Evolutionary conservation across 306 rosid species (phyloP), one percentile per base, ranked within the genome.

Genomic region (Lathyrus aphaca): DNA sequence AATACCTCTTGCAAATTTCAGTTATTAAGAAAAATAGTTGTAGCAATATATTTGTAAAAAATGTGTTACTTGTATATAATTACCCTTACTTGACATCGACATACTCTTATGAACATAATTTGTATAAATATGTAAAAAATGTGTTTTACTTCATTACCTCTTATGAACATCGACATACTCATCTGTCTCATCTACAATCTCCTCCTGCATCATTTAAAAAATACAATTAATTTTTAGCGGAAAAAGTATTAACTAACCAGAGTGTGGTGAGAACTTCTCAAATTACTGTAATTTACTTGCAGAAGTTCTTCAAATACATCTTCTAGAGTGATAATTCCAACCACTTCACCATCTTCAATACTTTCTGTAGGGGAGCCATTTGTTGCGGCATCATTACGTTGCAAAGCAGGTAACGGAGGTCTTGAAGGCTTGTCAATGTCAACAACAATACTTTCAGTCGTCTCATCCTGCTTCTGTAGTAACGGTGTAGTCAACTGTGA

Each of bases 221-320:
- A 48, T 57, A 23, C 66, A 72, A 63, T 51, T 74, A 59, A 32
- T 43, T 19, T 57, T 37, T 66, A 14, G 53, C 30, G 21, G 14
- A 35, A 29, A 32, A 68, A 69, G 59, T 4, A 42, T 64, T 53
- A 59, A 19, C 35, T 10, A 44, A 56, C 25, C 29, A 44, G 7
- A 27, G 30, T 1, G 51, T 9, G 15, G 8, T 50, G 56, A 19
- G 62, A 39, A 60, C 49, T 57, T 44, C 16, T 60, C 51, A 49
- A 27, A 74, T 23, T 40, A 79, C 39, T 38, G 49, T 45, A 60
- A 32, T 59, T 73, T 73, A 83, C 99, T 88, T 94, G 99, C 82
- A 94, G 81, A 81, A 94, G 99, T 84, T 94, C 99, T 84, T 94
- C 99, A 73, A 94, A 91, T 65, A 94, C 96, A 84, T 94, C 99